A percentile compares a stretch with the other conserved stretches of the same genome.
Evolutionary conservation across 1,284 basidiomycete species (phyloP).

Genomic region (Ceratobasidium sp.): DNA sequence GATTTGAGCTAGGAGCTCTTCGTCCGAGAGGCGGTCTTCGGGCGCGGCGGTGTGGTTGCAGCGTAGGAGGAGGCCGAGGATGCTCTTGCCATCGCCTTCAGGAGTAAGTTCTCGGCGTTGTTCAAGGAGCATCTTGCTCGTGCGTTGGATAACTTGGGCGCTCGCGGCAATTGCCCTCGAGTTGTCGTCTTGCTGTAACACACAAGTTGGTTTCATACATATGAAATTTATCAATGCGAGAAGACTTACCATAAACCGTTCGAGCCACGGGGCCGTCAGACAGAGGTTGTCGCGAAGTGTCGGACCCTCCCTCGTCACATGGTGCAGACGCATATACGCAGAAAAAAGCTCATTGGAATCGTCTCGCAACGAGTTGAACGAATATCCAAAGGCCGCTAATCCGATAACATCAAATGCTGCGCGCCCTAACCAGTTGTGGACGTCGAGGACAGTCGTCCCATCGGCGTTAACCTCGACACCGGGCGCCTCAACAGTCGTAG

Average conservation of each 20-base stretch:
- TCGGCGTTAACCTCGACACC: conserved; percentile 41
- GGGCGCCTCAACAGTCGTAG: conserved; percentile 32
- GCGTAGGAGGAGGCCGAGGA: conserved; percentile 23
- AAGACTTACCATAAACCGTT: conserved; percentile 68
- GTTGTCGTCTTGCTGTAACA: conserved; percentile 52
- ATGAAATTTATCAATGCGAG: conserved; percentile 65
- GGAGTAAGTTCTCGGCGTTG: conserved; percentile 40
- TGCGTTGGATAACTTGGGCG: conserved; percentile 57
- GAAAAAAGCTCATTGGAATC: conserved; percentile 63
- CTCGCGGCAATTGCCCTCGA: conserved; percentile 57
- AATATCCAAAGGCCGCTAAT: conserved; percentile 64
- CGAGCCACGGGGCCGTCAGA: conserved; percentile 68
- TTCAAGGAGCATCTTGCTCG: conserved; percentile 69
- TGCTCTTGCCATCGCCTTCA: conserved; percentile 34
- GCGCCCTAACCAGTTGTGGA: conserved; percentile 69
- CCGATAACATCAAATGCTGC: conserved; percentile 80
- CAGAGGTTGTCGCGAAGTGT: conserved; percentile 64
- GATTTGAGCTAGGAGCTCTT: conserved; percentile 80
- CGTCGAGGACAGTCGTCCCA: conserved; percentile 62
- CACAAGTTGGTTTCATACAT: conserved; percentile 43
- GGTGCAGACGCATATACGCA: conserved; percentile 54
- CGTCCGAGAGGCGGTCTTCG: conserved; percentile 69
- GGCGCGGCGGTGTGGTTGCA: conserved; percentile 54
- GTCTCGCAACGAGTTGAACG: conserved; percentile 59
- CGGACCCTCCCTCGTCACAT: conserved; percentile 69